Percentiles rank a stretch among this genome's conserved stretches.
Conservation (phyloP, 768 basidiomycete genomes). For the Suillus discolor region DNA sequence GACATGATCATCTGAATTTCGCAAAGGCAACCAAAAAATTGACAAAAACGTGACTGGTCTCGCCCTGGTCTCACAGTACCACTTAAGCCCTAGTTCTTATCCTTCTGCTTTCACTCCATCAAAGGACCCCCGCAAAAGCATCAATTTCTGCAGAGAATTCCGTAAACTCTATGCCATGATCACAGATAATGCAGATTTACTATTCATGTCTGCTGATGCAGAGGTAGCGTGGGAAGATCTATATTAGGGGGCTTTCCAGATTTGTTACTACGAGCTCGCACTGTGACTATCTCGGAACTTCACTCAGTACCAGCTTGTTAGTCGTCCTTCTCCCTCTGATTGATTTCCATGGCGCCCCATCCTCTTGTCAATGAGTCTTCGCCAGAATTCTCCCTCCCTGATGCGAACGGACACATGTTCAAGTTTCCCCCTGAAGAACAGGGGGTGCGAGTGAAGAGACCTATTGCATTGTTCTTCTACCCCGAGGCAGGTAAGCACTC, state of each 20-base stretch:
- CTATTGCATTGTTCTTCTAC: conserved; percentile 79
- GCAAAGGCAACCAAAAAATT: neutral
- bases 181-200: neutral
- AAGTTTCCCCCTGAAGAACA: conserved; percentile 60
- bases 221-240: conserved; percentile 8
- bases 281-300: neutral
- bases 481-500: conserved; percentile 58
- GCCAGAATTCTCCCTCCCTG: conserved; percentile 64
- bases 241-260: conserved; percentile 12
- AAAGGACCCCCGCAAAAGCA: too few species aligned
- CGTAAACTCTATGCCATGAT: too few species aligned
- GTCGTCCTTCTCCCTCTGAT: conserved; percentile 4
- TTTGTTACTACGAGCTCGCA: conserved; percentile 6
- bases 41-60: neutral
- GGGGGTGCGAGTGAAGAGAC: conserved; percentile 40
- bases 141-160: too few species aligned
- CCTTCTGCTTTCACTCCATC: too few species aligned
- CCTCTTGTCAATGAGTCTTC: conserved; percentile 64
- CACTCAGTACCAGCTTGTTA: neutral
- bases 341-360: conserved; percentile 43
- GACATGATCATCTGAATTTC: neutral
- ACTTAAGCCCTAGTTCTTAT: neutral
- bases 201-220: neutral
- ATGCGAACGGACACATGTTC: conserved; percentile 62
- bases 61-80: neutral